Percentiles rank a stretch among this genome's conserved stretches.
These are phyloP conservation scores for Echium plantagineum DNA, from an alignment of 257 asterid species.

Conservation along the genomic window DNA sequence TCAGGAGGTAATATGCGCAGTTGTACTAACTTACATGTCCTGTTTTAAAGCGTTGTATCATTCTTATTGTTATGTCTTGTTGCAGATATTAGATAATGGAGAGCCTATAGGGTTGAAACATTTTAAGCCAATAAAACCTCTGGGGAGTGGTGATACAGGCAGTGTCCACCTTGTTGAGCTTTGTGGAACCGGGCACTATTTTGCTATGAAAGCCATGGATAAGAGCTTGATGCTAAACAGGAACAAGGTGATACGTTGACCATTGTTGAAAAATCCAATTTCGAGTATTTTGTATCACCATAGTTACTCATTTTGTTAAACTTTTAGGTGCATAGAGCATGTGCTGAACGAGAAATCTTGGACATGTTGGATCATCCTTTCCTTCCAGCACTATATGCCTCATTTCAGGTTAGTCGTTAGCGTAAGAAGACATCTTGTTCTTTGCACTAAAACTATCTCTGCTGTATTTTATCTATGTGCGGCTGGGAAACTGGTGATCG, in stretches of 20 bases:
- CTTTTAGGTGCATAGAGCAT: slow-evolving; percentile 94
- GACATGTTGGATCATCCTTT: slow-evolving; percentile 98
- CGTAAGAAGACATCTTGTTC: not conserved
- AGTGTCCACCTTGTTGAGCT: slow-evolving; percentile 96
- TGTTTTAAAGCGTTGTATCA: not conserved
- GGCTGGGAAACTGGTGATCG: no score
- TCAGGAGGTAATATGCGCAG: slow-evolving; percentile 40
- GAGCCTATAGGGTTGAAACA: slow-evolving; percentile 81
- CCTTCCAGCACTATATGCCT: slow-evolving; percentile 96
- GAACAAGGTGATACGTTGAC: slow-evolving; percentile 52
- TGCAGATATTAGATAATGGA: slow-evolving; percentile 61
- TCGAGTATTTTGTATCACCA: no score
- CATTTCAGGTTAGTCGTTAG: slow-evolving; percentile 92
- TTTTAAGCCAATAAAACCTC: slow-evolving; percentile 84
- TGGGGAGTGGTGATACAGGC: slow-evolving; percentile 98
- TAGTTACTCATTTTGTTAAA: not conserved
- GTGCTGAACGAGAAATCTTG: slow-evolving; percentile 95
- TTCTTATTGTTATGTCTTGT: slow-evolving; percentile 3
- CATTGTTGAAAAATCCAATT: no score
- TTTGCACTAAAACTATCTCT: not conserved
- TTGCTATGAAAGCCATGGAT: slow-evolving; percentile 99
- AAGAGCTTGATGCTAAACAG: slow-evolving; percentile 81
- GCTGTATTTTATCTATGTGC: no score
- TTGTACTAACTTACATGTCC: not conserved
- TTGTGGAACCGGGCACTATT: slow-evolving; percentile 58